phyloP scores from a whole-genome alignment of 768 basidiomycete species.

The Suillus fuscotomentosus region DNA sequence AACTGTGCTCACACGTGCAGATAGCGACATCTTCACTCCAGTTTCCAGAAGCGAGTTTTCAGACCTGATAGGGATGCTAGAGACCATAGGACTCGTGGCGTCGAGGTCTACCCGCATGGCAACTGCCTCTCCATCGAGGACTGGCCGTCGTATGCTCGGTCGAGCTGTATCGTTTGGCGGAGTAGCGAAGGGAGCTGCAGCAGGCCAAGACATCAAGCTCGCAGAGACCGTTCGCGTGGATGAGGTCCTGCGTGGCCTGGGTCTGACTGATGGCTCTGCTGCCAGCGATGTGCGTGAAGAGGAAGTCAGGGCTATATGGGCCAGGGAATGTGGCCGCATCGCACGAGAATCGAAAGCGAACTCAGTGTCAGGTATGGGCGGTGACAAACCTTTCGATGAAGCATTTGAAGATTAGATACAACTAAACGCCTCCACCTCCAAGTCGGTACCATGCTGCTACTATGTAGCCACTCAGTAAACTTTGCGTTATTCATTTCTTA shows the following conservation, averaged over 20 bases:
- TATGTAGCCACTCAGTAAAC: slow-evolving; percentile 11
- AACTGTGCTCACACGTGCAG: slow-evolving; percentile 54
- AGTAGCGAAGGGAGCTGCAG: slow-evolving; percentile 21
- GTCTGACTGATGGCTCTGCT: slow-evolving; percentile 33
- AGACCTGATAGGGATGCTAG: slow-evolving; percentile 69
- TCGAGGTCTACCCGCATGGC: slow-evolving; percentile 30
- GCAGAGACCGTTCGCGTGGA: slow-evolving; percentile 63
- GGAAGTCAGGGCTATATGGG: slow-evolving; percentile 42
- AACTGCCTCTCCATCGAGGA: slow-evolving; percentile 41
- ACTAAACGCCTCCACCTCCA: not conserved
- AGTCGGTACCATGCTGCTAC: slow-evolving; percentile 8
- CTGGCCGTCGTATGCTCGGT: slow-evolving; percentile 50
- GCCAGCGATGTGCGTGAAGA: slow-evolving; percentile 40
- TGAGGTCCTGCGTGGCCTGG: slow-evolving; percentile 71
- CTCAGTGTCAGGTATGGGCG: slow-evolving; percentile 6
- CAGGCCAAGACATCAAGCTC: slow-evolving; percentile 48
- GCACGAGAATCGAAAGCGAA: slow-evolving; percentile 33
- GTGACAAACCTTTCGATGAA: slow-evolving; percentile 26
- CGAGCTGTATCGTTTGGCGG: slow-evolving; percentile 59
- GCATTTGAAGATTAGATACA: slow-evolving; percentile 33
- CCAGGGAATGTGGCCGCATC: slow-evolving; percentile 37
- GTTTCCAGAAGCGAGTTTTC: slow-evolving; percentile 77
- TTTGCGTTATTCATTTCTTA: slow-evolving; percentile 9
- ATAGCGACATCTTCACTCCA: slow-evolving; percentile 53
- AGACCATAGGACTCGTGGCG: slow-evolving; percentile 66